These are phyloP conservation scores for Carex myosuroides DNA, from an alignment of 176 grass and related monocot genomes.

Conservation along the genomic window DNA sequence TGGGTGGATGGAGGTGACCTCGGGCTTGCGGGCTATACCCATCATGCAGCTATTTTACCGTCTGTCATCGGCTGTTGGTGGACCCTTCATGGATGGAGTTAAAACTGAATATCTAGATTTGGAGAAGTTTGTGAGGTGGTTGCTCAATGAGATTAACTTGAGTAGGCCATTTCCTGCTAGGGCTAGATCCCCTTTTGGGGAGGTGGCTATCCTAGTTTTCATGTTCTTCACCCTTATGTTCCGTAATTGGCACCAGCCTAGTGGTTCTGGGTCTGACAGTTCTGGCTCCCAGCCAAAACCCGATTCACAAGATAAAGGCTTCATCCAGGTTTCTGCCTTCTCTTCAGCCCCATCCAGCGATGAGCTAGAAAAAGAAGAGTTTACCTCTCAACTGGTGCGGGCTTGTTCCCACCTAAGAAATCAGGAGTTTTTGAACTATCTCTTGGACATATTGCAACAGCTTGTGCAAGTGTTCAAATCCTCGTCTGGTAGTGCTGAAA, in stretches of 20 bases:
- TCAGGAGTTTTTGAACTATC: constrained; percentile 85
- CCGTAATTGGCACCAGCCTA: constrained; percentile 98
- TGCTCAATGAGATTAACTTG: constrained; percentile 82
- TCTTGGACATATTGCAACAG: constrained; percentile 96
- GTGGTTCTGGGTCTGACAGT: constrained; percentile 51
- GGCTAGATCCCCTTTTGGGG: constrained; percentile 68
- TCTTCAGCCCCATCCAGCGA: constrained; percentile 38
- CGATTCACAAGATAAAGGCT: constrained; percentile 69
- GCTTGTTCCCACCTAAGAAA: constrained; percentile 84
- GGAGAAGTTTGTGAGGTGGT: constrained; percentile 92
- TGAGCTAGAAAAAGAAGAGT: constrained; percentile 84
- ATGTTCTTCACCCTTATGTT: constrained; percentile 99
- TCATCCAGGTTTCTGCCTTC: constrained; percentile 36
- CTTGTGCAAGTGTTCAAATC: constrained; percentile 86
- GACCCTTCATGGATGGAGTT: constrained; percentile 92
- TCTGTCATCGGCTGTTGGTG: constrained; percentile 89
- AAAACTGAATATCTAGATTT: constrained; percentile 92
- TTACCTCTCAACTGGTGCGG: constrained; percentile 72
- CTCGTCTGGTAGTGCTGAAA: constrained; percentile 52
- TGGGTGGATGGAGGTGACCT: constrained; percentile 78
- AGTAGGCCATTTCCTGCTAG: constrained; percentile 75
- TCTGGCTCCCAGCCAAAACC: constrained; percentile 57
- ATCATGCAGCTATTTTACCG: constrained; percentile 94
- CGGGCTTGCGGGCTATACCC: constrained; percentile 79
- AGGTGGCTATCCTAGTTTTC: constrained; percentile 92